Evolutionary conservation across 2,329 filamentous ascomycete genomes (phyloP), one percentile per base, ranked within the genome.

Genomic region (Penicillium griseofulvum): DNA sequence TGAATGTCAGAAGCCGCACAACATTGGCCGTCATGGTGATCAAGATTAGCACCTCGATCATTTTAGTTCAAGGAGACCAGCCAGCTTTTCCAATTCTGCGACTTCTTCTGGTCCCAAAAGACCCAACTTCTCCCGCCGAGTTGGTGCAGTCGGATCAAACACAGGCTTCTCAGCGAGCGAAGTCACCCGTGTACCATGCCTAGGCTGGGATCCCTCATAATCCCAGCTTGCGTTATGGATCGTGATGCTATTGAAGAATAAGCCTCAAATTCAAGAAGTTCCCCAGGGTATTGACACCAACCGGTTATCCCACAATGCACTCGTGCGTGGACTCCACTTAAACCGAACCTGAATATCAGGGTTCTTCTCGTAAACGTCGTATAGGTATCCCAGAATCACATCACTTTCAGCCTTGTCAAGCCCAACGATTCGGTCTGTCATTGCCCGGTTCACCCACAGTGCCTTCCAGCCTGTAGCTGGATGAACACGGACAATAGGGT

Each of bases 201-300:
- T 78, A 0, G 87, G 85, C 66, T 89, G 78, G 19, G 75, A 79
- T 1, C 85, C 85, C 33, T 83, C 86, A 65, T 90, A 90, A 61
- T 90, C 87, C 86, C 86, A 90, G 63, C 83, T 86, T 0, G 87
- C 87, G 58, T 88, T 89, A 62, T 90, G 87, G 36, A 89, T 89
- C 0, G 87, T 89, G 55, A 89, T 87, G 37, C 84, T 84, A 47
- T 26, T 16, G 31, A 22, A 22, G n/a, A 14, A 22, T 55, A 12
- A 49, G 39, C n/a, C 22, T 39, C 11, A 42, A 26, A 11, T 36
- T 10, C 4, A 24, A 22, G 4, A 36, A 19, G 9, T 31, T 39
- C 8, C 7, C 5, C 11, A 28, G 31, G 11, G 47, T 14, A 53
- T 52, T 29, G 22, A 65, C 77, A 65, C 77, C 65, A 39, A 83